Evolutionary conservation across 148 eudicot genomes (phyloP).

Genomic region (Dianthus caryophyllus): DNA sequence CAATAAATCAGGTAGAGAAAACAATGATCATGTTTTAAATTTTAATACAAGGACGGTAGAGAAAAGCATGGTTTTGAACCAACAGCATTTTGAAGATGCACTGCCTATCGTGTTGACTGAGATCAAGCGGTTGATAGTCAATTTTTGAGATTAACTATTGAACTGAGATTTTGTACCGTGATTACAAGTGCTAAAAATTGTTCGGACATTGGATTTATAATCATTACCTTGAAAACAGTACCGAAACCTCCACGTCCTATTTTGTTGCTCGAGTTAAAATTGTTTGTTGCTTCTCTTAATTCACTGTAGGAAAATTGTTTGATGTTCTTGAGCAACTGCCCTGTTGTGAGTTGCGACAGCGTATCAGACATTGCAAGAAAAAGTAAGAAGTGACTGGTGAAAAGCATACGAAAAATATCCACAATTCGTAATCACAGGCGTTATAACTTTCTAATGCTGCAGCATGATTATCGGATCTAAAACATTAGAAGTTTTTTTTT

Average conservation of each 20-base stretch:
- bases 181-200: background rate
- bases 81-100: too few species aligned
- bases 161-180: too few species aligned
- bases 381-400: background rate
- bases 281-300: conserved; percentile 53
- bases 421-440: background rate
- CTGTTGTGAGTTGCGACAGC: conserved; percentile 42
- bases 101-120: too few species aligned
- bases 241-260: conserved; percentile 94
- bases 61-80: too few species aligned
- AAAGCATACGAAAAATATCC: background rate
- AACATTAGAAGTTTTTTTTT: background rate
- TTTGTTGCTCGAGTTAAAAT: conserved; percentile 53
- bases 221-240: conserved; percentile 68
- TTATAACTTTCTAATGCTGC: background rate
- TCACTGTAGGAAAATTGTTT: conserved; percentile 58
- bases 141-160: too few species aligned
- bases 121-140: too few species aligned
- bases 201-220: background rate
- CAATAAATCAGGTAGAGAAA: too few species aligned
- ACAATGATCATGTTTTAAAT: too few species aligned
- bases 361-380: background rate
- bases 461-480: background rate
- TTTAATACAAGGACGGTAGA: too few species aligned
- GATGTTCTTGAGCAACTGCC: conserved; percentile 40